These are phyloP conservation scores for Clonostachys rosea DNA, from an alignment of 2,329 filamentous ascomycete genomes.

Conservation along the genomic window DNA sequence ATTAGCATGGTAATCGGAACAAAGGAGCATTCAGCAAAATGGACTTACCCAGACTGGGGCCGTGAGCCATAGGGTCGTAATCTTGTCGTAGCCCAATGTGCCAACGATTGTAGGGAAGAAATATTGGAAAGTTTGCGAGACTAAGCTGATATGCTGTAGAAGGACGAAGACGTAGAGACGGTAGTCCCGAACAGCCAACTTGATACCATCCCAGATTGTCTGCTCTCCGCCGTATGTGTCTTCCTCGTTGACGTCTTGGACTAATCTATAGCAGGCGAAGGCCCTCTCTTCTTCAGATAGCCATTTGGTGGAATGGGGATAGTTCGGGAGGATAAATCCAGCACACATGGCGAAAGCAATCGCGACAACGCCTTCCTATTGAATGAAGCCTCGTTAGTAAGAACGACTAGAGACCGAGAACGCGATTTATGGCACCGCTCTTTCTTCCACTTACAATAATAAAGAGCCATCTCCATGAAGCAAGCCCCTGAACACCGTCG, in stretches of 20 bases:
- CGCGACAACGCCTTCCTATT: conserved; percentile 30
- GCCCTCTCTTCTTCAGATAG: conserved; percentile 41
- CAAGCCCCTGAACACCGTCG: conserved; percentile 11
- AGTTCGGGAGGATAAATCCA: conserved; percentile 41
- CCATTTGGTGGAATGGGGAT: conserved; percentile 48
- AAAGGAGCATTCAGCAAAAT: no score
- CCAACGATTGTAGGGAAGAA: conserved; percentile 61
- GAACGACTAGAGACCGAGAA: no score
- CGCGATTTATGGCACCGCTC: no score
- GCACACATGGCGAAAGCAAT: conserved; percentile 26
- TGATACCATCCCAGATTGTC: conserved; percentile 36
- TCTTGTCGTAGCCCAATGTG: conserved; percentile 51
- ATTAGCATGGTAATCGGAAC: no score
- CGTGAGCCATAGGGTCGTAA: conserved; percentile 52
- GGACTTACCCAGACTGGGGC: conserved; percentile 46
- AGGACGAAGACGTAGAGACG: conserved; percentile 49
- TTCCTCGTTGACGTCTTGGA: conserved; percentile 40
- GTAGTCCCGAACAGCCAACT: conserved; percentile 40
- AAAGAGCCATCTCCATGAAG: conserved; percentile 41
- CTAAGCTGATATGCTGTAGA: conserved; percentile 44
- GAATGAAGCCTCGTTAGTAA: no score
- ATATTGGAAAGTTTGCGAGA: conserved; percentile 56
- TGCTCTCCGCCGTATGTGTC: conserved; percentile 27
- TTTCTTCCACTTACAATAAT: conserved; percentile 40
- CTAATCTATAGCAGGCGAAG: conserved; percentile 46